phyloP scores from a whole-genome alignment of 1,284 basidiomycete genomes.

The Prillingera fragicola region DNA sequence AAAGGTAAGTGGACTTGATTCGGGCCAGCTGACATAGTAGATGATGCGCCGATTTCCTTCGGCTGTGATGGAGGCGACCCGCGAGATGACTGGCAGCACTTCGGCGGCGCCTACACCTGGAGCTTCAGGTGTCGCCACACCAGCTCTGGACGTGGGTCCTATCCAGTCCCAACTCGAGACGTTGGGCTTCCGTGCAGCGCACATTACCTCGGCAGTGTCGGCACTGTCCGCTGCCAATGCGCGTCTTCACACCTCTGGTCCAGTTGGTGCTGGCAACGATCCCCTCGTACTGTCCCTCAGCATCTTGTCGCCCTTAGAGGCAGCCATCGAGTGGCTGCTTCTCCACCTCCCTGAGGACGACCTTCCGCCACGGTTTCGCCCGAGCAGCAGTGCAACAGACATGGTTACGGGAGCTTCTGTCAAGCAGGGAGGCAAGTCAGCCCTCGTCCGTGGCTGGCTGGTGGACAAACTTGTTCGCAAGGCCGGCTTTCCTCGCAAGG shows the following conservation, averaged over 20 bases:
- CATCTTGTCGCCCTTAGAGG: slow-evolving; percentile 54
- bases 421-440: slow-evolving; percentile 50
- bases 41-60: slow-evolving; percentile 49
- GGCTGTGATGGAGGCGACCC: slow-evolving; percentile 45
- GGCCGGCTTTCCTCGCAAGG: slow-evolving; percentile 72
- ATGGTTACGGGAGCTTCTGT: slow-evolving; percentile 55
- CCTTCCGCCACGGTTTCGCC: slow-evolving; percentile 59
- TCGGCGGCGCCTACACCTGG: slow-evolving; percentile 2
- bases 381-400: slow-evolving; percentile 62
- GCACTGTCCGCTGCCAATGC: slow-evolving; percentile 41
- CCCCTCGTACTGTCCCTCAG: slow-evolving; percentile 48
- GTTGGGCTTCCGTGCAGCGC: slow-evolving; percentile 49
- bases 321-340: slow-evolving; percentile 51
- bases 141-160: slow-evolving; percentile 26
- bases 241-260: slow-evolving; percentile 30
- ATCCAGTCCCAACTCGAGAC: slow-evolving; percentile 41
- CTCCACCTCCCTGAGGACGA: slow-evolving; percentile 53
- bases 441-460: slow-evolving; percentile 72
- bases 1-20: slow-evolving; percentile 52
- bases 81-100: slow-evolving; percentile 34
- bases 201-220: slow-evolving; percentile 43
- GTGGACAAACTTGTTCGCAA: slow-evolving; percentile 75
- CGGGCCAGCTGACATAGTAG: slow-evolving; percentile 19
- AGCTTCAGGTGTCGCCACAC: not conserved
- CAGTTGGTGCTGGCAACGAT: slow-evolving; percentile 22